Conservation (phyloP, 2,329 filamentous ascomycete species). For the Beauveria sp. region DNA sequence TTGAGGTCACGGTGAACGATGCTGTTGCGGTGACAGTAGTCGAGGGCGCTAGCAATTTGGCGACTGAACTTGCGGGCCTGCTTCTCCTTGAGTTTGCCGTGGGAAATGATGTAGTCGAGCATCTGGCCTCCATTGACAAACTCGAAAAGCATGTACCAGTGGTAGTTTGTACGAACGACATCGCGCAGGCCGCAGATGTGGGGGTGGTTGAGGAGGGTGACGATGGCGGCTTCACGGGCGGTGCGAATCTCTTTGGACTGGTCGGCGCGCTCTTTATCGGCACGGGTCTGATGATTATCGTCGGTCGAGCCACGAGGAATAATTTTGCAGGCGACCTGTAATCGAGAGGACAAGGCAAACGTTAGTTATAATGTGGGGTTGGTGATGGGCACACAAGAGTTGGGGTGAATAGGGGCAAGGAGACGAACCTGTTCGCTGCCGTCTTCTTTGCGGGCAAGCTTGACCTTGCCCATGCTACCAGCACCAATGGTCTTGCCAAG, state of each 20-base stretch:
- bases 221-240: conserved; percentile 90
- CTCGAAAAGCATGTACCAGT: conserved; percentile 99
- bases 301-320: conserved; percentile 85
- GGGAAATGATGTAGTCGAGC: conserved; percentile 99
- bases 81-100: conserved; percentile 95
- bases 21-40: conserved; percentile 97
- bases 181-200: conserved; percentile 95
- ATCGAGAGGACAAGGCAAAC: neutral
- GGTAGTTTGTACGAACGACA: conserved; percentile 90
- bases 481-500: conserved; percentile 95
- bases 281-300: conserved; percentile 64
- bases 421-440: conserved; percentile 76
- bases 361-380: neutral
- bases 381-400: neutral
- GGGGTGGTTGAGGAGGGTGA: conserved; percentile 81
- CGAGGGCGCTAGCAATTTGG: conserved; percentile 91
- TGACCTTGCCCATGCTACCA: conserved; percentile 98
- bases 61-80: conserved; percentile 95
- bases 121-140: conserved; percentile 98
- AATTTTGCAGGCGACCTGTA: conserved; percentile 90
- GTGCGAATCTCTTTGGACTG: conserved; percentile 95
- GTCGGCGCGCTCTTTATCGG: conserved; percentile 81
- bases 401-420: conserved; percentile 1
- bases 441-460: conserved; percentile 84
- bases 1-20: conserved; percentile 97